These are phyloP conservation scores for Gardenia jasminoides DNA, from an alignment of 257 asterid species.

Conservation along the genomic window DNA sequence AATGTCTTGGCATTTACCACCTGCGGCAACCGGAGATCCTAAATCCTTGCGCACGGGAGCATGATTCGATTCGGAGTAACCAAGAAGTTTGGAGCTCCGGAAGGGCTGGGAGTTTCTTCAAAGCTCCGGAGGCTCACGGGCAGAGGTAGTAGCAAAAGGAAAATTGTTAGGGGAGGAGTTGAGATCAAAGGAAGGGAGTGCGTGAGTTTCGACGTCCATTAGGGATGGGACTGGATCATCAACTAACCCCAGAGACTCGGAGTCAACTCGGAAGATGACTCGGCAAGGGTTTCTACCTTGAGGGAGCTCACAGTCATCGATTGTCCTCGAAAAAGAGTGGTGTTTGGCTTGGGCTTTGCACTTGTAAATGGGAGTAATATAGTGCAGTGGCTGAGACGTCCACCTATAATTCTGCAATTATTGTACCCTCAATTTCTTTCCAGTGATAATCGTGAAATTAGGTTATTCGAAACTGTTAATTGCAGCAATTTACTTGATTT, in stretches of 20 bases:
- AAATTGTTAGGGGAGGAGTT: conserved; percentile 24
- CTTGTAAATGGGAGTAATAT: no score
- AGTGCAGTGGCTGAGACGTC: neutral
- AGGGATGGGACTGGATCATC: neutral
- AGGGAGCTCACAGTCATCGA: neutral
- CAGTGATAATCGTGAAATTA: no score
- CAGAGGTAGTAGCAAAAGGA: conserved; percentile 14
- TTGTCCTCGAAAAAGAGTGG: neutral
- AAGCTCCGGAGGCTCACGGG: conserved; percentile 25
- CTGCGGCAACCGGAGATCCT: conserved; percentile 19
- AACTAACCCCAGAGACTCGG: conserved; percentile 9
- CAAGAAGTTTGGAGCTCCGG: conserved; percentile 19
- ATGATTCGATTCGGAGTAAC: conserved; percentile 11
- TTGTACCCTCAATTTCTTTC: no score
- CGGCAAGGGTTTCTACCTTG: neutral
- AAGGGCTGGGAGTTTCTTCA: neutral
- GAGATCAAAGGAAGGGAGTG: conserved; percentile 41
- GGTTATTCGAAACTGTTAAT: no score
- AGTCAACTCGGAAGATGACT: conserved; percentile 9
- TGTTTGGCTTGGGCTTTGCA: no score
- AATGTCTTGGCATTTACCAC: conserved; percentile 10
- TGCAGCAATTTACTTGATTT: no score
- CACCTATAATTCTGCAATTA: no score
- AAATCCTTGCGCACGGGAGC: conserved; percentile 11
- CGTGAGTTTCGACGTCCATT: conserved; percentile 64